Conservation (phyloP, 2,329 filamentous ascomycete species). For the Penicillium sp. region DNA sequence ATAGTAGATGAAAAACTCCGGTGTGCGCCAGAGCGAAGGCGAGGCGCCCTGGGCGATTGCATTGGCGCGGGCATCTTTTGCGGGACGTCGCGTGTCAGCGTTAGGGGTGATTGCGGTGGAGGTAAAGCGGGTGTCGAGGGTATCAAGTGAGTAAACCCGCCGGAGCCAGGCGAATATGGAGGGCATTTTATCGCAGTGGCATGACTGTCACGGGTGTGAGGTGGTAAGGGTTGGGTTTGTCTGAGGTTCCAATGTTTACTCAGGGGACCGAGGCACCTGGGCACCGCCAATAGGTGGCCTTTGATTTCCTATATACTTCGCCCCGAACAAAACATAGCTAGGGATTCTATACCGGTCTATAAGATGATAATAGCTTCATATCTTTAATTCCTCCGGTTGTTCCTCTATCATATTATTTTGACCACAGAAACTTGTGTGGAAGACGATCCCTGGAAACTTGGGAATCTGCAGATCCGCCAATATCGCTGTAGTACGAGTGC, state of each 20-base stretch:
- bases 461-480: too few species aligned
- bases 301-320: background rate
- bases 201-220: constrained; percentile 24
- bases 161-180: constrained; percentile 49
- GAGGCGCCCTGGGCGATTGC: constrained; percentile 50
- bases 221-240: constrained; percentile 11
- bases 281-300: constrained; percentile 1
- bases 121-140: constrained; percentile 71
- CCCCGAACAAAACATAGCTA: too few species aligned
- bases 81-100: constrained; percentile 51
- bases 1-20: constrained; percentile 84
- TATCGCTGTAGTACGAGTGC: too few species aligned
- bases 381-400: too few species aligned
- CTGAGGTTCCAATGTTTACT: constrained; percentile 21
- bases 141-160: constrained; percentile 64
- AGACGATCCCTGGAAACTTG: too few species aligned
- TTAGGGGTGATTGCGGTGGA: constrained; percentile 70
- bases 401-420: too few species aligned
- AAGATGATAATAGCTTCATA: too few species aligned
- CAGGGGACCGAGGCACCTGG: constrained; percentile 16
- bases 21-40: constrained; percentile 78
- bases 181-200: constrained; percentile 44
- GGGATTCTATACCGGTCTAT: too few species aligned
- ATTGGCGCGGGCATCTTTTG: constrained; percentile 39
- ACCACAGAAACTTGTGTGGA: too few species aligned